These are phyloP conservation scores for Hygrophorus pudorinus DNA, from an alignment of 768 basidiomycete genomes.

Conservation along the genomic window DNA sequence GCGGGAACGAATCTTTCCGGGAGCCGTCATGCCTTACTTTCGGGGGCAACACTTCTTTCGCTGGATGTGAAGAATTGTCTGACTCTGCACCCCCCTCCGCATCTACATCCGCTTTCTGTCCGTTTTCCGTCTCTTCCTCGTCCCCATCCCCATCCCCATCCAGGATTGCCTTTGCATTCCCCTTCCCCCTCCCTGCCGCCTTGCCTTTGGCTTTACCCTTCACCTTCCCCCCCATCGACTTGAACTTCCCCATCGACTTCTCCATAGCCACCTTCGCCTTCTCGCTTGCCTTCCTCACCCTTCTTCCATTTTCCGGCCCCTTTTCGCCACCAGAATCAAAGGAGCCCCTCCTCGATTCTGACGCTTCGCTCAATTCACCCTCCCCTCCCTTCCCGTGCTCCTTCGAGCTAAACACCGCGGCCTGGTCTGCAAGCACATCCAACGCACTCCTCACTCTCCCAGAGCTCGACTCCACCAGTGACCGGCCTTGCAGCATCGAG, in stretches of 20 bases:
- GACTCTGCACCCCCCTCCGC: constrained; percentile 21
- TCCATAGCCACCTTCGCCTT: constrained; percentile 6
- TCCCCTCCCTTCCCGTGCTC: background rate
- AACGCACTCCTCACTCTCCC: constrained; percentile 42
- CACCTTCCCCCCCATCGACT: constrained; percentile 7
- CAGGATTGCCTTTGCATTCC: background rate
- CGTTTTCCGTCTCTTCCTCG: constrained; percentile 8
- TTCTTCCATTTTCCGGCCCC: background rate
- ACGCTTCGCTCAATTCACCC: no score
- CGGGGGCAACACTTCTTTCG: background rate
- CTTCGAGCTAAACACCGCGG: constrained; percentile 16
- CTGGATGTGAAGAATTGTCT: constrained; percentile 11
- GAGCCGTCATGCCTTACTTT: no score
- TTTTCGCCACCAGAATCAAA: background rate
- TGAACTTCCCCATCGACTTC: constrained; percentile 6
- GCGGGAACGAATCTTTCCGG: background rate
- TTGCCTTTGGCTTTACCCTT: constrained; percentile 13
- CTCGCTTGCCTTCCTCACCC: background rate
- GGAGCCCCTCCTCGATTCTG: background rate
- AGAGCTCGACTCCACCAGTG: background rate
- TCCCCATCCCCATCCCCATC: constrained; percentile 12
- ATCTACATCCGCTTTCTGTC: constrained; percentile 4
- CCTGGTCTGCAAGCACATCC: constrained; percentile 69
- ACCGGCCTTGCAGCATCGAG: background rate
- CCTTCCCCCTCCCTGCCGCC: constrained; percentile 11